Percentiles rank a stretch among this genome's conserved stretches.
Conservation (phyloP, 257 asterid species). For the Plantago major region DNA sequence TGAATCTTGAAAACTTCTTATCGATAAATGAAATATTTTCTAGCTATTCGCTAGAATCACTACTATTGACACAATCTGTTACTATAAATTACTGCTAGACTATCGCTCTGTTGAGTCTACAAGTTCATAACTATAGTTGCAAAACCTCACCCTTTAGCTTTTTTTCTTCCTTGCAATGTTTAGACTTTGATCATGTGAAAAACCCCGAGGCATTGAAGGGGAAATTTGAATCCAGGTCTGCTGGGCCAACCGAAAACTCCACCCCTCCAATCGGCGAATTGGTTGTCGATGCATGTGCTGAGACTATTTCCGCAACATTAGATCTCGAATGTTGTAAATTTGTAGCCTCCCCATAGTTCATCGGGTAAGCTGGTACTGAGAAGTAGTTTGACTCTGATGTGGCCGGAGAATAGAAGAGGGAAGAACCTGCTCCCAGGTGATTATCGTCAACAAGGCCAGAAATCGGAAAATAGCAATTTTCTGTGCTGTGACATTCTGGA, state of each 20-base stretch:
- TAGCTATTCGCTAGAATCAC: too few species aligned
- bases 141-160: too few species aligned
- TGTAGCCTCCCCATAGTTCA: conserved; percentile 14
- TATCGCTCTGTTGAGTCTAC: too few species aligned
- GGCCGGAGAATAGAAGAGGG: conserved; percentile 34
- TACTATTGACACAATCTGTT: too few species aligned
- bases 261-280: conserved; percentile 67
- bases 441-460: conserved; percentile 40
- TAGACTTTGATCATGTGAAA: conserved; percentile 33
- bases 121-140: too few species aligned
- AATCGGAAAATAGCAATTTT: conserved; percentile 30
- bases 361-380: conserved; percentile 23
- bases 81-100: too few species aligned
- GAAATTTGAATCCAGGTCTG: conserved; percentile 47
- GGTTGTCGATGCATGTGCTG: conserved; percentile 64
- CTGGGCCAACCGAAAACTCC: conserved; percentile 47
- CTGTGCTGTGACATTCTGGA: conserved; percentile 36
- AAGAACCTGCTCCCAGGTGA: conserved; percentile 39
- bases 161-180: not conserved
- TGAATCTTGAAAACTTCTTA: too few species aligned
- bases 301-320: conserved; percentile 45
- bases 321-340: conserved; percentile 18
- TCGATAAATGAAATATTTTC: too few species aligned
- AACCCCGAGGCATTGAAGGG: conserved; percentile 41
- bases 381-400: conserved; percentile 39